Evolutionary conservation across 208 protist genomes (phyloP), one percentile per base, ranked within the genome.

Genomic region (Perkinsela sp.): DNA sequence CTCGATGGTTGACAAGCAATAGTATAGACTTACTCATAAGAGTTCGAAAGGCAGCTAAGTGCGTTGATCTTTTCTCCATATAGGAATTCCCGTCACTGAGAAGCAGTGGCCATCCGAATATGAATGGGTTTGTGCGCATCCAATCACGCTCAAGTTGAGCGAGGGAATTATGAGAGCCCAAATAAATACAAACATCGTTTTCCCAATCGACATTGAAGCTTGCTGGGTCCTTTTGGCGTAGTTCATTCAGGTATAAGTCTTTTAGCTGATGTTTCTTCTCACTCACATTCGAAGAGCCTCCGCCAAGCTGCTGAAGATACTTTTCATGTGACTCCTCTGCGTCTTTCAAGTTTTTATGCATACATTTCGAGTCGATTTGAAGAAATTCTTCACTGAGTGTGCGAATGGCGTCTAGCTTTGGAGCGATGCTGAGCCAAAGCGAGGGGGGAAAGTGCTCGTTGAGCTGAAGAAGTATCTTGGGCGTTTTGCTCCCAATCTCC

Each of bases 81-180:
- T 85, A 73, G 66, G 83, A 73, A 73, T 93, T 93, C 16, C 83
- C 83, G 66, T 90, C 83, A 67, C 85, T 88, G 67, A 91, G 73
- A 48, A 94, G 68, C 29, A 93, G 68, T 2, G 89, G 89, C 84
- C 86, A 92, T 2, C 84, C 85, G 77, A 93, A 94, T 22, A 94
- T 76, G 74, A 91, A 94, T 0, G 89, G 77, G 70, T 93, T 94
- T 28, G 73, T 78, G 73, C 90, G 90, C 81, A 92, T 86, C 68
- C 90, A 72, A 1, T 71, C 70, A 68, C 90, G 80, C 72, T 93
- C 85, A 15, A 85, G 69, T 6, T 86, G 68, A 1, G 82, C 78
- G 73, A 90, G 89, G 73, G 89, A 82, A 13, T 84, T 73, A 15
- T 76, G 68, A 22, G 83, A 85, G 68, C 88, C 88, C 31, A 93